Evolutionary conservation across 2,329 filamentous ascomycete genomes (phyloP).

Genomic region (Xylaria hypoxylon): DNA sequence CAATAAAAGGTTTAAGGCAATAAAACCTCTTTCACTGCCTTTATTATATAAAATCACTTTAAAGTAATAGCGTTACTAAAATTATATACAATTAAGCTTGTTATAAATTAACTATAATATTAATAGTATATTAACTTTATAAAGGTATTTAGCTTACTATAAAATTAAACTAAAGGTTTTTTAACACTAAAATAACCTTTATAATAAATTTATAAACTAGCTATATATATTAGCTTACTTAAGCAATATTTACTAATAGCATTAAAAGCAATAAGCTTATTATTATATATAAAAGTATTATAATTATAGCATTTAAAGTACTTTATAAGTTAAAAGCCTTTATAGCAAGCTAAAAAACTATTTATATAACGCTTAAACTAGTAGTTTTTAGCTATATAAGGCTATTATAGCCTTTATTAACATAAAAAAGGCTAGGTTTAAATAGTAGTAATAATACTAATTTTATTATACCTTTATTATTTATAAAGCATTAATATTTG

Average conservation of each 20-base stretch:
- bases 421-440: constrained; percentile 3
- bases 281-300: constrained; percentile 17
- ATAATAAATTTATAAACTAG: constrained; percentile 12
- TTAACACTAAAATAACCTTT: constrained; percentile 11
- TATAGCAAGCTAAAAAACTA: constrained; percentile 16
- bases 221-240: constrained; percentile 15
- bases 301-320: constrained; percentile 18
- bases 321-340: constrained; percentile 5
- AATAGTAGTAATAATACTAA: neutral
- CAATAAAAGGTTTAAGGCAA: constrained; percentile 15
- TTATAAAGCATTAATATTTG: neutral
- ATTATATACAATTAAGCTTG: neutral
- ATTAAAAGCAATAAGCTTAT: constrained; percentile 1
- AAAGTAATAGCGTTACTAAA: neutral
- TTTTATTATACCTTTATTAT: neutral
- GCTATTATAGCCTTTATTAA: no score
- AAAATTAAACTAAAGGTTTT: constrained; percentile 6
- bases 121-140: constrained; percentile 19
- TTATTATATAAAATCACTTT: neutral
- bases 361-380: constrained; percentile 15
- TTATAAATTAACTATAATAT: constrained; percentile 27
- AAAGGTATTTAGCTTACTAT: constrained; percentile 7
- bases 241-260: constrained; percentile 10
- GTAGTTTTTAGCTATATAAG: constrained; percentile 24
- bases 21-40: neutral